Percentiles rank a stretch among this genome's conserved stretches.
phyloP scores from a whole-genome alignment of 495 filamentous ascomycete genomes.

The Monascus purpureus region DNA sequence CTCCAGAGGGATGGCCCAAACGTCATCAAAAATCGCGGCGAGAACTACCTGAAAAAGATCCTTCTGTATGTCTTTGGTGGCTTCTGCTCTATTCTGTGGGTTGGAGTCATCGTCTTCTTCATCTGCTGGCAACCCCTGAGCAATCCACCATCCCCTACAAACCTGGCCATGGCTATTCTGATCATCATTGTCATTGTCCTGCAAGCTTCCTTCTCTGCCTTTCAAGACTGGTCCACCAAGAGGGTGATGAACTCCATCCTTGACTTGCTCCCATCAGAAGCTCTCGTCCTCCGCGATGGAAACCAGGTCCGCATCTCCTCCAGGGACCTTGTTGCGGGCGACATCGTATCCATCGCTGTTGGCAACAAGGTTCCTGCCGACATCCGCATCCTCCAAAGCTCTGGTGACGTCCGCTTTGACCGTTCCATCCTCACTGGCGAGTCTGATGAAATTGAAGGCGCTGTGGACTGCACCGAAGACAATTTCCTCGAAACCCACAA shows the following conservation, averaged over 20 bases:
- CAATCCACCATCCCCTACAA: constrained; percentile 46
- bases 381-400: constrained; percentile 48
- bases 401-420: constrained; percentile 51
- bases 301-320: constrained; percentile 26
- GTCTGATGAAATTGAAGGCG: constrained; percentile 40
- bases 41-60: constrained; percentile 39
- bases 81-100: constrained; percentile 50
- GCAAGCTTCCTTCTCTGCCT: constrained; percentile 56
- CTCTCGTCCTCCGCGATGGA: constrained; percentile 41
- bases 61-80: constrained; percentile 31
- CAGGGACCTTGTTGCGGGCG: constrained; percentile 49
- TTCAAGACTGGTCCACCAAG: constrained; percentile 48
- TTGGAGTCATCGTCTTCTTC: constrained; percentile 50
- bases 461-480: constrained; percentile 42
- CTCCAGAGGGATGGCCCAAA: constrained; percentile 47
- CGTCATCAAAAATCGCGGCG: constrained; percentile 41
- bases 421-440: constrained; percentile 56
- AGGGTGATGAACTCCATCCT: constrained; percentile 51
- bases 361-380: constrained; percentile 60
- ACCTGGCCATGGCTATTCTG: constrained; percentile 54
- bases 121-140: constrained; percentile 58
- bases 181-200: constrained; percentile 49
- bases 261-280: constrained; percentile 53
- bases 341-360: constrained; percentile 45
- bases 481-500: constrained; percentile 63